Evolutionary conservation across 768 basidiomycete species (phyloP).

Genomic region (Artomyces pyxidatus): DNA sequence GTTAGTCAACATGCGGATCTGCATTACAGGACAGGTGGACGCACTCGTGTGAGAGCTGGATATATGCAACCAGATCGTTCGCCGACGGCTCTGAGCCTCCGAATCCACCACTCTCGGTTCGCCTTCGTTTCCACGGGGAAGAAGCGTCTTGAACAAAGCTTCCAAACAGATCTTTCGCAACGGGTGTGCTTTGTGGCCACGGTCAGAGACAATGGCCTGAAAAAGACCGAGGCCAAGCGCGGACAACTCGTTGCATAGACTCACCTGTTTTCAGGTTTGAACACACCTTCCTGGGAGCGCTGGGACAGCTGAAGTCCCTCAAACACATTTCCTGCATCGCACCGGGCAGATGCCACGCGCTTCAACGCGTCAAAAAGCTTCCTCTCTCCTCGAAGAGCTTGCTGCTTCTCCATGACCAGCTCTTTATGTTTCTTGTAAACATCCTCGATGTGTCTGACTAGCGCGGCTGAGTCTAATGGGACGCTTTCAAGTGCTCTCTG

Average conservation of each 20-base stretch:
- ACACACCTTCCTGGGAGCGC: no score
- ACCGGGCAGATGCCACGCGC: not conserved
- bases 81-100: not conserved
- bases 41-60: not conserved
- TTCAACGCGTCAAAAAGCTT: not conserved
- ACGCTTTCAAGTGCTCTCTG: not conserved
- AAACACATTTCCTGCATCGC: no score
- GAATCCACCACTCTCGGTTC: no score
- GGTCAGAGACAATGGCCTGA: no score
- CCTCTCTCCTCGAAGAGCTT: not conserved
- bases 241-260: no score
- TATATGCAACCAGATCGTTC: not conserved
- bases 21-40: not conserved
- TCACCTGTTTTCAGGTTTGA: no score
- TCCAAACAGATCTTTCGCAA: no score
- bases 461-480: not conserved
- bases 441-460: not conserved
- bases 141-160: no score
- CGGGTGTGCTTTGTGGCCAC: no score
- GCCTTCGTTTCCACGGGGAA: no score
- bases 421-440: not conserved
- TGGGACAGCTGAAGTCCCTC: no score
- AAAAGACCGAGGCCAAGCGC: no score
- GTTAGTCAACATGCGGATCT: not conserved
- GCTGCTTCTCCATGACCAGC: not conserved